These are phyloP conservation scores for Glomus cerebriforme DNA, from an alignment of 192 early-diverging fungal species.

Conservation along the genomic window DNA sequence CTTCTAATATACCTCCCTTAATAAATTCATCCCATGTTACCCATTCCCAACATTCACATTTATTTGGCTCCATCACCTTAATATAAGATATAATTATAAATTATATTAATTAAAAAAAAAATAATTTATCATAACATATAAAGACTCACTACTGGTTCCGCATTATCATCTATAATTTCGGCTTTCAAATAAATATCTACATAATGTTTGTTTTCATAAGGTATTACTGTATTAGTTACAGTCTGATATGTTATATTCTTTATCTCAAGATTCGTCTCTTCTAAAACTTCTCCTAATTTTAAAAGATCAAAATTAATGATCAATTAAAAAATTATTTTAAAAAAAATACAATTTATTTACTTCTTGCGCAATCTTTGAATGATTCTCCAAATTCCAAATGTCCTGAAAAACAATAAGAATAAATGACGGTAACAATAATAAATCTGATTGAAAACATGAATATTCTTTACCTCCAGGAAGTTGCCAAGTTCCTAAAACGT, in stretches of 20 bases:
- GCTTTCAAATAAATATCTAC: conserved; percentile 51
- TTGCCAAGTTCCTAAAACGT: conserved; percentile 36
- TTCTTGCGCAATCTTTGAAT: conserved; percentile 49
- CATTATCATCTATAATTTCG: conserved; percentile 29
- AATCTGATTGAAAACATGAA: not conserved
- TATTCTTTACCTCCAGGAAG: conserved; percentile 44
- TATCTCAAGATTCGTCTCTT: conserved; percentile 47
- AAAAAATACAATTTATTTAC: conserved; percentile 30
- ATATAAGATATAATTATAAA: not conserved
- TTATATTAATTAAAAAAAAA: not conserved
- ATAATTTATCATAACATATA: not conserved
- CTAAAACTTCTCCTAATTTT: conserved; percentile 38
- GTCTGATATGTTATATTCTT: conserved; percentile 35
- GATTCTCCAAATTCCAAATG: conserved; percentile 50
- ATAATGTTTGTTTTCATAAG: conserved; percentile 48
- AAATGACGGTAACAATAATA: too few relatives aligned
- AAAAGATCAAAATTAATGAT: not conserved
- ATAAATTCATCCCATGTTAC: conserved; percentile 35
- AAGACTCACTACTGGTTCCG: conserved; percentile 28
- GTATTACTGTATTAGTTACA: conserved; percentile 45
- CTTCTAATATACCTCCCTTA: not conserved
- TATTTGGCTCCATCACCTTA: conserved; percentile 46
- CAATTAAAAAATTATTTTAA: not conserved
- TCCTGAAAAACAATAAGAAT: conserved; percentile 9
- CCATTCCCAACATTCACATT: conserved; percentile 49